Conservation (phyloP, 176 grass and related monocot species). For the Musa itinerans region DNA sequence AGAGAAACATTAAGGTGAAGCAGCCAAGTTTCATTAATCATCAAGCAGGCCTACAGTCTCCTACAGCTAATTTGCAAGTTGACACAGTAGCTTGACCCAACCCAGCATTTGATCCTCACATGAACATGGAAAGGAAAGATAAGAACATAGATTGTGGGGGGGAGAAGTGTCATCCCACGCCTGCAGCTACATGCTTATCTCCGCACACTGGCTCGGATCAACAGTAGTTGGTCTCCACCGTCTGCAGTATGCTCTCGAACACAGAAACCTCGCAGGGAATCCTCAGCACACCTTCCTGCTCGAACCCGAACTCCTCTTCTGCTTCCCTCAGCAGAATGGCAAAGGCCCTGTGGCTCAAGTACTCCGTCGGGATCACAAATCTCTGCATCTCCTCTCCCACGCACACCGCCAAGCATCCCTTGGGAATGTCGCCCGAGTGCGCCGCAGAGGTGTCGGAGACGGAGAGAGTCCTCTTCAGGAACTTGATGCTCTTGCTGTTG, state of each 20-base stretch:
- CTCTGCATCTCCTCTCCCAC: conserved; percentile 45
- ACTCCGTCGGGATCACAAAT: conserved; percentile 70
- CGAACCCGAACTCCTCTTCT: conserved; percentile 81
- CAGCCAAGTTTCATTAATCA: background rate
- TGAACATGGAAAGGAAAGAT: background rate
- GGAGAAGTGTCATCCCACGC: background rate
- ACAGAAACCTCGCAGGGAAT: conserved; percentile 58
- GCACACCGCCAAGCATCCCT: conserved; percentile 56
- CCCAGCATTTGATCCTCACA: background rate
- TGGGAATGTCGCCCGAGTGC: conserved; percentile 24
- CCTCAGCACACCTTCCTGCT: conserved; percentile 70
- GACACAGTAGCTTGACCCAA: background rate
- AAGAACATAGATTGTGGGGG: background rate
- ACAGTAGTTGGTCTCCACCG: conserved; percentile 37
- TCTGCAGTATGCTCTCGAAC: conserved; percentile 45
- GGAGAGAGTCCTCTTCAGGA: conserved; percentile 78
- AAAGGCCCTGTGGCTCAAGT: conserved; percentile 51
- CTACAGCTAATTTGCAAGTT: no score
- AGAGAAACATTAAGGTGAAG: background rate
- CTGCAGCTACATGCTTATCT: conserved; percentile 9
- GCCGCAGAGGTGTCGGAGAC: conserved; percentile 38
- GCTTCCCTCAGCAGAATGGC: conserved; percentile 49
- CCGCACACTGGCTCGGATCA: conserved; percentile 45
- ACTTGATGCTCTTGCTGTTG: conserved; percentile 80
- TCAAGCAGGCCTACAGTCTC: conserved; percentile 39